Percentiles rank a stretch among this genome's conserved stretches.
Conservation (phyloP, 371 early-diverging fungal species). For the Homolaphlyctis polyrhiza region DNA sequence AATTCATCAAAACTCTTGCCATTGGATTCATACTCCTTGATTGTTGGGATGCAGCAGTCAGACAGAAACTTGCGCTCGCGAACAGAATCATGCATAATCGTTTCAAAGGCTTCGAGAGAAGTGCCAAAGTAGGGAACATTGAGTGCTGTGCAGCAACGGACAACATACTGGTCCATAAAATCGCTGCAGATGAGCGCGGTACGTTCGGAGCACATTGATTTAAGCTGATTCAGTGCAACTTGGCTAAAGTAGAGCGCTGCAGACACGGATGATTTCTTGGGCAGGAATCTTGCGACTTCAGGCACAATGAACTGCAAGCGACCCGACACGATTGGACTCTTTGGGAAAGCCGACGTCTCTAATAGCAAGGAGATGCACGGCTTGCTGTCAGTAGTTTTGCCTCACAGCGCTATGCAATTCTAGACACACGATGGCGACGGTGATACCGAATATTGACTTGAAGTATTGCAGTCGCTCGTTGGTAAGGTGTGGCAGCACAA, state of each 20-base stretch:
- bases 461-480: neutral
- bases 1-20: neutral
- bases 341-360: slow-evolving; percentile 7
- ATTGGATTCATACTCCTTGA: slow-evolving; percentile 2
- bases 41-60: slow-evolving; percentile 6
- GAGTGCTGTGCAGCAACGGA: slow-evolving; percentile 2
- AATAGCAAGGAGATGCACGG: neutral
- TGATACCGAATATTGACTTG: neutral
- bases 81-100: neutral
- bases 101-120: neutral
- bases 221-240: neutral
- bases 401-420: neutral
- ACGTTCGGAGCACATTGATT: neutral
- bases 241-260: slow-evolving; percentile 1
- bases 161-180: neutral
- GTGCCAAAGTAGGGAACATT: slow-evolving; percentile 6
- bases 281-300: slow-evolving; percentile 1
- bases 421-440: neutral
- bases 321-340: slow-evolving; percentile 4
- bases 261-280: neutral
- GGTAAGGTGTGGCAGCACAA: slow-evolving; percentile 4
- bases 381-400: too few relatives aligned
- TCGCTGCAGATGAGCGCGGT: slow-evolving; percentile 6
- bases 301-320: slow-evolving; percentile 2
- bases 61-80: slow-evolving; percentile 3